These are phyloP conservation scores for Daldinia sp. DNA, from an alignment of 2,329 filamentous ascomycete species.

Conservation along the genomic window DNA sequence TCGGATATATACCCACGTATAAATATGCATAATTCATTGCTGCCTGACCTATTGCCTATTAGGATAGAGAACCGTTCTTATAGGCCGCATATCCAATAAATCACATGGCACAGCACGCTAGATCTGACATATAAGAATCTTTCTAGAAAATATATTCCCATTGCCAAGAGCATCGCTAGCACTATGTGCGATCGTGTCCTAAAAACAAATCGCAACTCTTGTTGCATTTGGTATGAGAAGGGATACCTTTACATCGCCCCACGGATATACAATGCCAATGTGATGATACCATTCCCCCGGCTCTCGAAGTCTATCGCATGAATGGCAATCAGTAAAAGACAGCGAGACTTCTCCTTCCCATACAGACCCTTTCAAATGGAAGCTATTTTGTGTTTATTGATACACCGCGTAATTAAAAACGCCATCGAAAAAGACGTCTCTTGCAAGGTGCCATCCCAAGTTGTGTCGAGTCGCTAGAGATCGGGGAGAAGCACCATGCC, in stretches of 20 bases:
- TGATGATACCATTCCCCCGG: slow-evolving; percentile 5
- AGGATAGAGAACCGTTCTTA: not conserved
- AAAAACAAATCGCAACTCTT: slow-evolving; percentile 4
- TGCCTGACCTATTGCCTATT: slow-evolving; percentile 9
- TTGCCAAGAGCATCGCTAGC: not conserved
- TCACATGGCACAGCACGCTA: not conserved
- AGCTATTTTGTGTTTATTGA: slow-evolving; percentile 19
- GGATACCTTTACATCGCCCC: slow-evolving; percentile 18
- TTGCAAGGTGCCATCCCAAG: not conserved
- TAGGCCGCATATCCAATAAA: not conserved
- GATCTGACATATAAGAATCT: not conserved
- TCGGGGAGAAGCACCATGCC: slow-evolving; percentile 25
- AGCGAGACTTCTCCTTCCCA: not conserved
- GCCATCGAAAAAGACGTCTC: not conserved
- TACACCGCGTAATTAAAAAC: slow-evolving; percentile 7
- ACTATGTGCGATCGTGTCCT: not conserved
- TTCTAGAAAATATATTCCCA: slow-evolving; percentile 9
- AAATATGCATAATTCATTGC: not conserved
- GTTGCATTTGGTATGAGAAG: slow-evolving; percentile 16
- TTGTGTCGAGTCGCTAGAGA: slow-evolving; percentile 5
- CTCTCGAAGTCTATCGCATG: slow-evolving; percentile 28
- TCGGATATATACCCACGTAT: not conserved
- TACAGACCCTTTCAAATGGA: slow-evolving; percentile 7
- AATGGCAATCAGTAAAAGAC: slow-evolving; percentile 18
- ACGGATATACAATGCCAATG: slow-evolving; percentile 32